Base-by-base conservation (phyloP, 345 rosid species). In the Boechera retrofracta region DNA sequence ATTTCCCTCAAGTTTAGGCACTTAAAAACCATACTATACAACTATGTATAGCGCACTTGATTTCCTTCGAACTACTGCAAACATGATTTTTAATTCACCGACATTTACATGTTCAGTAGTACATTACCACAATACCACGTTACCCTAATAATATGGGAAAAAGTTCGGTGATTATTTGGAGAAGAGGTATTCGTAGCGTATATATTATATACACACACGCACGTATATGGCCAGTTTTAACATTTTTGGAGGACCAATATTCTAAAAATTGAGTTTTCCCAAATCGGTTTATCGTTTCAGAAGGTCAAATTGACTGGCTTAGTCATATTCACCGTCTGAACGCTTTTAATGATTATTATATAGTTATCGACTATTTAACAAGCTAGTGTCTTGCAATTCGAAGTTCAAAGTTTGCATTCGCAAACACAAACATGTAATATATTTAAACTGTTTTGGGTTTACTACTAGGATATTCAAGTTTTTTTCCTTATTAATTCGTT, bases 101-200 rank as follows among this genome's bases (percentile, higher is more conserved):
- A 29, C 59, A 48, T 29, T 65, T 28, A 67, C 61, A 38, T 39
- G 16, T 36, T 33, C 64, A 12, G 24, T 9, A 9, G 11, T 44
- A 63, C 53, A 63, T 18, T 52, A 51, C 69, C 49, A 15, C 31
- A 63, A 12, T 52, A 51, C 69, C 49, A 15, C 31, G 29, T 47
- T 52, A 41, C 52, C 48, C 38, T 36, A 38, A 15, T n/a, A 5
- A 38, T 41, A 32, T 32, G 48, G 9, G 18, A 56, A 13, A 10
- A 66, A 10, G 48, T 56, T 66, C 51, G 78, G 78, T 66, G 72
- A 16, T 55, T 64, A 73, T 64, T 68, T 74, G 32, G 41, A 33
- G 41, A 31, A 71, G 65, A 29, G 42, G 24, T 70, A 21, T 26
- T 36, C 10, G 2, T 41, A 53, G 52, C 28, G 63, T 18, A 51